A percentile compares a stretch with the other conserved stretches of the same genome.
Evolutionary conservation across 2,329 filamentous ascomycete genomes (phyloP).

Genomic region (Aspergillus pseudotamarii): DNA sequence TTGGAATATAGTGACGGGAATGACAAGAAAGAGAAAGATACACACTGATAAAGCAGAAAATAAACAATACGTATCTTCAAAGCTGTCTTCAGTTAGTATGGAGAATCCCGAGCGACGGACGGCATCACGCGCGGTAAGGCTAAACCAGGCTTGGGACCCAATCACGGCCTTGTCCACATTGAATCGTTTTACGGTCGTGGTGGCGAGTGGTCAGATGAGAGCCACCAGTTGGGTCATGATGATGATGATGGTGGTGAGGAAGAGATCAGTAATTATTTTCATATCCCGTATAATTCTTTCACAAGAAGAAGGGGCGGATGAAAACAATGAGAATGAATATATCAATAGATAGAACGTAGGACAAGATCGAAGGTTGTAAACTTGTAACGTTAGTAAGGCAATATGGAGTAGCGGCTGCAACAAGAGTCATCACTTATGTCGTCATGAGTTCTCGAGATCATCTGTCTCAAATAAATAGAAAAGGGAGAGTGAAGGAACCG

Average conservation of each 20-base stretch:
- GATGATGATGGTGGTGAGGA: not conserved
- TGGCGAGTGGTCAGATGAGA: conserved; percentile 21
- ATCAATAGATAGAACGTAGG: not conserved
- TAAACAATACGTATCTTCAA: not conserved
- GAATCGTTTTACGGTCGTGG: conserved; percentile 17
- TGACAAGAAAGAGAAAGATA: not conserved
- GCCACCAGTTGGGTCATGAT: not conserved
- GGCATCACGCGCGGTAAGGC: conserved; percentile 15
- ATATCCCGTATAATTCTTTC: not conserved
- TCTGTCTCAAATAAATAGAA: not conserved
- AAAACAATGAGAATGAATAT: not conserved
- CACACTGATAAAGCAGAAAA: not conserved
- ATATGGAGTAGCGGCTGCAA: not conserved
- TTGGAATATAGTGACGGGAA: not conserved
- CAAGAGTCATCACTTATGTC: not conserved
- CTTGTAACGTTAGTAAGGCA: not conserved
- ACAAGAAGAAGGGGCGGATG: not conserved
- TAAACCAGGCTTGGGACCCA: conserved; percentile 13
- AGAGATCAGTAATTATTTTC: not conserved
- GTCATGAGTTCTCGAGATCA: not conserved
- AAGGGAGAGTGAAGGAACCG: not conserved
- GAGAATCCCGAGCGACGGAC: not conserved
- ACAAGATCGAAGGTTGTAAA: not conserved
- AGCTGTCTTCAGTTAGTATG: not conserved
- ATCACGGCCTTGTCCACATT: conserved; percentile 17